Evolutionary conservation across 306 rosid genomes (phyloP), one percentile per base, ranked within the genome.

Genomic region (Purshia tridentata): DNA sequence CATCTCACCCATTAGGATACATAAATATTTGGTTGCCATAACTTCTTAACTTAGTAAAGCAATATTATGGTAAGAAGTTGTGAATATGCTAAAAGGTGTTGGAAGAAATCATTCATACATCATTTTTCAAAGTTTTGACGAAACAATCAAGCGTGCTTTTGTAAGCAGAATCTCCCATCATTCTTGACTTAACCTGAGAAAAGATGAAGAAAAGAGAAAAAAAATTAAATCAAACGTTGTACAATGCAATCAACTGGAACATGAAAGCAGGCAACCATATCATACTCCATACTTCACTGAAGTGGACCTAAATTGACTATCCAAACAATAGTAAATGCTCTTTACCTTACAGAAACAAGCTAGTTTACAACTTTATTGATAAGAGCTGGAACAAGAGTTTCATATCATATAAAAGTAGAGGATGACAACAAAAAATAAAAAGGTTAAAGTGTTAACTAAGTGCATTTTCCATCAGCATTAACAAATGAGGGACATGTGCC

Each of bases 161-260:
- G 91, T 94, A 94, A 73, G 90, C 64, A 67, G 97, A 65, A 79
- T 94, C 97, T 23, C 96, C 98, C 98, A 94, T 94, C 97, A 94
- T 94, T 85, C 97, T 91, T 29, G 98, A 94, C 83, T 94, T 94
- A 42, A 94, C 97, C 98, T 94, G 90, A 52, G 77, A 77, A 80
- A 60, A 66, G 75, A 83, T 18, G 23, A 63, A 76, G 67, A 57
- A 57, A 15, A 68, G 0, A 75, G 44, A 73, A 42, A 50, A 35
- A 69, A 29, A 72, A 18, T 23, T 70, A 59, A 80, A 82, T 20
- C 50, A n/a, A 8, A 65, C 12, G 52, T 13, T 4, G 42, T 7
- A 8, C 3, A 6, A 54, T 41, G 42, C 12, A 37, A 65, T 53
- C 1, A 18, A 74, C 8, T 14, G 3, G 18, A 48, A 22, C 1